A percentile compares a stretch with the other conserved stretches of the same genome.
phyloP scores from a whole-genome alignment of 805 yeast species.

The Candida nonsorbophila region DNA sequence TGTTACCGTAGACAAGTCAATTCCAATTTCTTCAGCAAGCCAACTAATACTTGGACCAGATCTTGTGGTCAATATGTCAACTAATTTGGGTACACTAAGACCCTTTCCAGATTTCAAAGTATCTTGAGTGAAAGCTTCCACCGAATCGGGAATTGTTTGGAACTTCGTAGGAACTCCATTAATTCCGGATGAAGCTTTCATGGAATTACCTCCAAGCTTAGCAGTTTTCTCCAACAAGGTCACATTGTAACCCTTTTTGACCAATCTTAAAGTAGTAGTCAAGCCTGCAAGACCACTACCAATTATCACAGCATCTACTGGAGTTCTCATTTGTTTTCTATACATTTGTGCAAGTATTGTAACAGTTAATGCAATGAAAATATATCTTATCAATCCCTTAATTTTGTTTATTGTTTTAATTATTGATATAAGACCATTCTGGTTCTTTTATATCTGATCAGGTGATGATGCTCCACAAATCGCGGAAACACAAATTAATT shows the following conservation, averaged over 20 bases:
- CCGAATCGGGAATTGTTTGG: constrained; percentile 23
- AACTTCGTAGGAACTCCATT: constrained; percentile 35
- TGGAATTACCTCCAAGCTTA: constrained; percentile 53
- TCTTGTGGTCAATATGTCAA: constrained; percentile 16
- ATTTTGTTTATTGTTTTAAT: no score
- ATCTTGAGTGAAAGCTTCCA: constrained; percentile 21
- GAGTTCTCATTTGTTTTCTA: no score
- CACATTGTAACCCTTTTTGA: constrained; percentile 34
- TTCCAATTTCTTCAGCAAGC: constrained; percentile 18
- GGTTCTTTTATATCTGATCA: no score
- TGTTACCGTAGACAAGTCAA: constrained; percentile 26
- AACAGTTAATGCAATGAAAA: no score
- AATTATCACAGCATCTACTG: constrained; percentile 33
- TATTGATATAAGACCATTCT: no score
- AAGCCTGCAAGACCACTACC: constrained; percentile 59
- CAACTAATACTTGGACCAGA: constrained; percentile 28
- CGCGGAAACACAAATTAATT: no score
- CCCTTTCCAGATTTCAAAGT: constrained; percentile 30
- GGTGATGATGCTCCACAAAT: no score
- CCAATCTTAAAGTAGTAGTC: constrained; percentile 36
- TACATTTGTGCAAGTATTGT: no score
- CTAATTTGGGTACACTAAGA: constrained; percentile 18
- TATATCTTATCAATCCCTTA: no score
- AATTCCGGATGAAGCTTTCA: constrained; percentile 59
- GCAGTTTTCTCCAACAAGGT: constrained; percentile 44